Evolutionary conservation across 139 green algal genomes (phyloP).

Genomic region (Coelastrella sp.): DNA sequence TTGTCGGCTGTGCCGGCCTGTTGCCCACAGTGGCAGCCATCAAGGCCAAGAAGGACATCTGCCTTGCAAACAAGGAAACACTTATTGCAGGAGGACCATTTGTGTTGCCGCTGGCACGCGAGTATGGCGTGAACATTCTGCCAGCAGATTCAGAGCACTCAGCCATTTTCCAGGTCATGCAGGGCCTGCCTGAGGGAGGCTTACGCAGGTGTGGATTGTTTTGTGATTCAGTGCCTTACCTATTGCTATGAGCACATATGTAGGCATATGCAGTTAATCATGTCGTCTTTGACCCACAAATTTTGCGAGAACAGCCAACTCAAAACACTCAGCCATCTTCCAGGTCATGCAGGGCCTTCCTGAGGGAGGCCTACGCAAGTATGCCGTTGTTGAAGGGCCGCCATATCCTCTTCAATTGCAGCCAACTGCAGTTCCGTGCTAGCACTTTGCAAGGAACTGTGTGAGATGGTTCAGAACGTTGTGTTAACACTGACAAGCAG

Average conservation of each 20-base stretch:
- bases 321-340: conserved; percentile 98
- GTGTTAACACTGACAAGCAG: no score
- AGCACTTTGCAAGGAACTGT: no score
- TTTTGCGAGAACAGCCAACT: conserved; percentile 84
- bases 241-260: no score
- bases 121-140: conserved; percentile 96
- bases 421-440: no score
- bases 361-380: conserved; percentile 89
- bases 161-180: conserved; percentile 95
- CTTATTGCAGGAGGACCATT: conserved; percentile 96
- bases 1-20: conserved; percentile 98
- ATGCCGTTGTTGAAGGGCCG: not conserved
- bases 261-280: no score
- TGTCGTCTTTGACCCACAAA: no score
- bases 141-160: conserved; percentile 98
- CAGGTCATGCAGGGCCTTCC: conserved; percentile 91
- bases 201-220: conserved; percentile 69
- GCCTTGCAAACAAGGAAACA: conserved; percentile 99
- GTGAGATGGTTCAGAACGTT: no score
- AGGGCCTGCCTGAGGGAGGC: conserved; percentile 93
- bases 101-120: conserved; percentile 93
- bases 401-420: no score
- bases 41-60: conserved; percentile 97
- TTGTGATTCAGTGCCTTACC: no score
- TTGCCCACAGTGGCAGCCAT: conserved; percentile 97